Base-by-base conservation (phyloP, 2,329 filamentous ascomycete genomes). In the Trichophyton benhamiae region DNA sequence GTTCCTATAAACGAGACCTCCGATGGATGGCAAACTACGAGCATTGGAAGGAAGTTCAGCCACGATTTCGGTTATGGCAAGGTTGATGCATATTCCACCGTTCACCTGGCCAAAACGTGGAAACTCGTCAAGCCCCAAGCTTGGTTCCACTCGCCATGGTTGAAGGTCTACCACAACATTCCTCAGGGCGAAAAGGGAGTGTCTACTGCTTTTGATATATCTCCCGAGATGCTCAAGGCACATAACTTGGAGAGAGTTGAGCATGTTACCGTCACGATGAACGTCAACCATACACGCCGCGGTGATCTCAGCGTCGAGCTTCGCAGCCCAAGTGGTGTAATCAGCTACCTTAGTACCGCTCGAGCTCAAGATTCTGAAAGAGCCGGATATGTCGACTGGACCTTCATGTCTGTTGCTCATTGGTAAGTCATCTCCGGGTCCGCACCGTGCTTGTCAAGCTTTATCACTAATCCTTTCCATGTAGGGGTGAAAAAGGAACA, bases 211-310 rank as follows among this genome's bases (percentile, higher is more conserved):
- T 91, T 95, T 67, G 85, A 91, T 57, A 84, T 99, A 44, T 96
- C 89, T 0, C 75, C 84, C 60, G 84, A 91, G 20, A 90, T 91
- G 83, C 78, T 97, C 62, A 83, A 87, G 69, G 75, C 84, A 22
- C 89, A 89, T 66, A 99, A 99, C 71, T 73, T 99, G 13, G 89
- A 86, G 68, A 85, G 88, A 15, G 71, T 99, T 27, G 94, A 99
- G 77, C 94, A 99, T 75, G 89, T 99, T 41, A 97, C 92, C 0
- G 83, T 99, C 41, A 97, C 92, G 2, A 99, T 99, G 91, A 99
- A 99, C 69, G 82, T 96, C 25, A 83, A 89, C 60, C 94, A 99
- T 71, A 85, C 83, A 1, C 87, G 88, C 63, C 87, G 94, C 66
- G 94, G 94, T 61, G 94, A 99, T 72, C 74, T 99, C 27, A 96